Evolutionary conservation across 2,329 filamentous ascomycete species (phyloP).

Genomic region (Pleomassaria siparia): DNA sequence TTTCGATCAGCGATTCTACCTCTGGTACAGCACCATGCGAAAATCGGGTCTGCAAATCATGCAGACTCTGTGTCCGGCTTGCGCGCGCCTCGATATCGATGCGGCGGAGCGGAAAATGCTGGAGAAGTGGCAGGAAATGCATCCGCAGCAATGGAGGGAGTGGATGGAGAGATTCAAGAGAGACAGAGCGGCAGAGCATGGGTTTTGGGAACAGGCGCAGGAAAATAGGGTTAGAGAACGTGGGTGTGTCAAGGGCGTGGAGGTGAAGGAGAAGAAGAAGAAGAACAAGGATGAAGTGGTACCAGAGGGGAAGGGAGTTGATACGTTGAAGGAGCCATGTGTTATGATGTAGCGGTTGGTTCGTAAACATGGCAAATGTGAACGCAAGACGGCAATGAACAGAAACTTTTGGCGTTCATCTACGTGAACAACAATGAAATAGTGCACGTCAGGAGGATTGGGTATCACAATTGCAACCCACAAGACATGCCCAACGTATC

Average conservation of each 20-base stretch:
- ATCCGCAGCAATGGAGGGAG: slow-evolving; percentile 24
- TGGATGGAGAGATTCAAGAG: slow-evolving; percentile 23
- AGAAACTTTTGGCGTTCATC: too few species aligned
- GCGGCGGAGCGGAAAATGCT: slow-evolving; percentile 18
- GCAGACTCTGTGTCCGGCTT: slow-evolving; percentile 27
- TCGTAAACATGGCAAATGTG: too few species aligned
- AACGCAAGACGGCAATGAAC: too few species aligned
- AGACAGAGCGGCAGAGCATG: slow-evolving; percentile 23
- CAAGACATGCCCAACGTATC: too few species aligned
- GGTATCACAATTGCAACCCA: too few species aligned
- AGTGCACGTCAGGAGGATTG: too few species aligned
- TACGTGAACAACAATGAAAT: too few species aligned
- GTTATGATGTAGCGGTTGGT: slow-evolving; percentile 22
- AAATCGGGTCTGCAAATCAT: slow-evolving; percentile 21
- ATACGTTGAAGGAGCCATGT: slow-evolving; percentile 15
- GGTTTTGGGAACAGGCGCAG: slow-evolving; percentile 35
- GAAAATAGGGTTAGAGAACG: slow-evolving; percentile 27
- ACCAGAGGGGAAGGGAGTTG: slow-evolving; percentile 12
- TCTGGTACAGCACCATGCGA: slow-evolving; percentile 24
- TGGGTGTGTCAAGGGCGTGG: slow-evolving; percentile 1
- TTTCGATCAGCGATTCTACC: slow-evolving; percentile 24
- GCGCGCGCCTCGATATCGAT: slow-evolving; percentile 27
- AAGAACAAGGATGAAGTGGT: slow-evolving; percentile 14
- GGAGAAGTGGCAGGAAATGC: slow-evolving; percentile 26
- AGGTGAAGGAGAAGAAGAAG: slow-evolving; percentile 4